Percentiles rank a stretch among this genome's conserved stretches.
Conservation (phyloP, 257 asterid genomes). For the Cruciata laevipes region DNA sequence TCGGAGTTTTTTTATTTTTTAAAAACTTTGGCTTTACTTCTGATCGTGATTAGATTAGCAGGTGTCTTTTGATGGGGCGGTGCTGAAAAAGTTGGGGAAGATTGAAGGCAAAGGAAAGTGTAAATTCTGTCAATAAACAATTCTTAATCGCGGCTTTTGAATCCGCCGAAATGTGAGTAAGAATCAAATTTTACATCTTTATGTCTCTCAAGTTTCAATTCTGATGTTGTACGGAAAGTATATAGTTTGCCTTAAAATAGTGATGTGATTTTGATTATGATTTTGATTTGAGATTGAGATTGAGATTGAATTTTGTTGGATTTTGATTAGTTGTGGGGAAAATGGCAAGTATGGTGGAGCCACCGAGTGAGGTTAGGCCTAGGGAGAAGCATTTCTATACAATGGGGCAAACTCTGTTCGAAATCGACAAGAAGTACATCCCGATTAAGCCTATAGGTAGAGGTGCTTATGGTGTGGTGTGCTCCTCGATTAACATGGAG, state of each 20-base stretch:
- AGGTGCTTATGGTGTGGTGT: slow-evolving; percentile 44
- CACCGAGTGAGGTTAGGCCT: slow-evolving; percentile 27
- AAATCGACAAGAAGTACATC: slow-evolving; percentile 35
- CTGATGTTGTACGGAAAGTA: not conserved
- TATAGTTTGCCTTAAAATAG: not conserved
- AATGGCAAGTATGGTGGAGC: slow-evolving; percentile 33
- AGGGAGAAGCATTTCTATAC: slow-evolving; percentile 36
- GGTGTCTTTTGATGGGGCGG: slow-evolving; percentile 22
- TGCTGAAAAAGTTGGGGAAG: slow-evolving; percentile 25
- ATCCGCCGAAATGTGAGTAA: slow-evolving; percentile 24
- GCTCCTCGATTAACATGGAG: slow-evolving; percentile 37
- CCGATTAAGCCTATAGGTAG: slow-evolving; percentile 41
- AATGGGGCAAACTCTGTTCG: slow-evolving; percentile 40
- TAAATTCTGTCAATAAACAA: slow-evolving; percentile 20
- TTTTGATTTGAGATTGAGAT: too few relatives aligned
- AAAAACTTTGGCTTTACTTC: slow-evolving; percentile 28
- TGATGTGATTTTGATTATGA: not conserved
- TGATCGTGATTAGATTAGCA: slow-evolving; percentile 7
- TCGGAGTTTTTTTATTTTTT: slow-evolving; percentile 21
- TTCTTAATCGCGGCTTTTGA: slow-evolving; percentile 10
- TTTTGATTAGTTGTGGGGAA: slow-evolving; percentile 14
- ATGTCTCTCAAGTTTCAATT: slow-evolving; percentile 1
- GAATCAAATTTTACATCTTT: slow-evolving; percentile 4
- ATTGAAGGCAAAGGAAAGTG: slow-evolving; percentile 34
- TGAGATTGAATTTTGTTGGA: not conserved